Evolutionary conservation across 2,329 filamentous ascomycete genomes (phyloP).

Genomic region (Talaromyces sp.): DNA sequence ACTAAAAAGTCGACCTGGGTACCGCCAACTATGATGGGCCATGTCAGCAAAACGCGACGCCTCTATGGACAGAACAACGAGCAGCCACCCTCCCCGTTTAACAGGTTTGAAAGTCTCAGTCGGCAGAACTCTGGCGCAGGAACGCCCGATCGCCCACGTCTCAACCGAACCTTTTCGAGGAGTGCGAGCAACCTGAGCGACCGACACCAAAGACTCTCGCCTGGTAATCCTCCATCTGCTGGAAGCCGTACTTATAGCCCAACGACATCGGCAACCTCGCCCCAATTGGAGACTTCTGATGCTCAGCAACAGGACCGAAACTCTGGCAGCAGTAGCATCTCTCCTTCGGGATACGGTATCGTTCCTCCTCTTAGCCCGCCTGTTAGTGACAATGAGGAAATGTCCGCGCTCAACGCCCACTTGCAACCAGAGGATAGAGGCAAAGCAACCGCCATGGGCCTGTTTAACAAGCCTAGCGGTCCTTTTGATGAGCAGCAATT

Average conservation of each 20-base stretch:
- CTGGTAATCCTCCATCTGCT: slow-evolving; percentile 21
- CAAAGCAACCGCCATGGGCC: slow-evolving; percentile 70
- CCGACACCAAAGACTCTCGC: slow-evolving; percentile 32
- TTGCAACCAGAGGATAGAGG: slow-evolving; percentile 72
- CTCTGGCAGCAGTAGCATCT: slow-evolving; percentile 25
- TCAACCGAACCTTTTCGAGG: slow-evolving; percentile 39
- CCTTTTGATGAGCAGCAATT: slow-evolving; percentile 83
- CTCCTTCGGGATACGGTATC: slow-evolving; percentile 22
- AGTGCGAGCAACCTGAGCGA: slow-evolving; percentile 66
- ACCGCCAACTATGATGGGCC: slow-evolving; percentile 52
- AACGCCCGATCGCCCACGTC: slow-evolving; percentile 45
- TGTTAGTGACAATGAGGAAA: slow-evolving; percentile 67
- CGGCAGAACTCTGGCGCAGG: slow-evolving; percentile 56
- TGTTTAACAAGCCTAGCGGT: slow-evolving; percentile 66
- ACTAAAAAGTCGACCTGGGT: slow-evolving; percentile 23
- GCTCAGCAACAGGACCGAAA: slow-evolving; percentile 31
- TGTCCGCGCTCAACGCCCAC: slow-evolving; percentile 52
- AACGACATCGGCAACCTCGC: slow-evolving; percentile 32
- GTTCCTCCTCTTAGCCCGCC: slow-evolving; percentile 63
- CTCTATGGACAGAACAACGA: slow-evolving; percentile 83
- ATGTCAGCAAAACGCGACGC: slow-evolving; percentile 64
- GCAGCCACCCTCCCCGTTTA: slow-evolving; percentile 69
- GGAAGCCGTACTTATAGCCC: slow-evolving; percentile 34
- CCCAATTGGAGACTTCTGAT: slow-evolving; percentile 30
- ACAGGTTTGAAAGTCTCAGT: slow-evolving; percentile 73